Conservation (phyloP, 495 filamentous ascomycete genomes). For the Lophiotrema nucula region DNA sequence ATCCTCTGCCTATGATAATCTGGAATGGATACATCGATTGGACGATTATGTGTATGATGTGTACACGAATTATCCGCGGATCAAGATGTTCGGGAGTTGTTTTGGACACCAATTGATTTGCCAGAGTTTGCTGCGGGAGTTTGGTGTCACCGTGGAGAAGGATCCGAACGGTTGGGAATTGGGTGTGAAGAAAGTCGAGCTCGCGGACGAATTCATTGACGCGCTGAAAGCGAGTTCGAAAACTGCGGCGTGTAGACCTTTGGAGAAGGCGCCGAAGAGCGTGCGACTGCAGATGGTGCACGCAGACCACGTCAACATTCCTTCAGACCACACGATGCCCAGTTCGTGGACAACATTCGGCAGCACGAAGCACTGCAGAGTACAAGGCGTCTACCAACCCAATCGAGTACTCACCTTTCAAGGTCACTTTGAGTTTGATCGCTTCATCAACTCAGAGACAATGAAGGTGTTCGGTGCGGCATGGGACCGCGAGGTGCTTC, state of each 20-base stretch:
- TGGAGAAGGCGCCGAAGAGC: not conserved
- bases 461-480: constrained; percentile 20
- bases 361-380: constrained; percentile 15
- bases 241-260: not conserved
- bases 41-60: constrained; percentile 7
- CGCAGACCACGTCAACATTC: constrained; percentile 22
- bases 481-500: constrained; percentile 8
- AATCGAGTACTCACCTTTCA: constrained; percentile 19
- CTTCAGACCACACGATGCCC: constrained; percentile 8
- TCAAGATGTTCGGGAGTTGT: constrained; percentile 29
- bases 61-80: constrained; percentile 4
- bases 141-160: constrained; percentile 21
- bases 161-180: constrained; percentile 28
- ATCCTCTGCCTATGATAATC: constrained; percentile 18
- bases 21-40: constrained; percentile 17
- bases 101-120: constrained; percentile 26
- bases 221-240: not conserved
- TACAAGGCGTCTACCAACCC: constrained; percentile 24
- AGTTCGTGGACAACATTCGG: constrained; percentile 12
- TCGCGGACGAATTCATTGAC: constrained; percentile 7
- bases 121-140: constrained; percentile 11
- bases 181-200: constrained; percentile 13
- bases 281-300: constrained; percentile 25
- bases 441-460: constrained; percentile 27
- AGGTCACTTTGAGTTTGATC: constrained; percentile 29